Percentiles rank a stretch among this genome's conserved stretches.
phyloP scores from a whole-genome alignment of 768 basidiomycete genomes.

The Coprinellus micaceus region DNA sequence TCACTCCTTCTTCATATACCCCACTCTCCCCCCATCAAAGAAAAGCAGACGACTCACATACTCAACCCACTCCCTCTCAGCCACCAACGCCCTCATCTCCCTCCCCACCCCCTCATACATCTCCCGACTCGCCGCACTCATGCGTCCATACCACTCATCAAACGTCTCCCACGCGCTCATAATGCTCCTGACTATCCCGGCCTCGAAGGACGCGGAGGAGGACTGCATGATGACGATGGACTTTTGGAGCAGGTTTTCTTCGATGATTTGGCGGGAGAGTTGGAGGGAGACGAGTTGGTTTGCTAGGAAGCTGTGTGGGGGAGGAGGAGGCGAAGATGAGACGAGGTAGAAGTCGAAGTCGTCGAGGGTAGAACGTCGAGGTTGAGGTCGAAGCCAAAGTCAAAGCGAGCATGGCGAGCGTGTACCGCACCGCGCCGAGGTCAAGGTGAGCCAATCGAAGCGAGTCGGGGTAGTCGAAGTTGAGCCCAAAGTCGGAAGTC shows the following conservation, averaged over 20 bases:
- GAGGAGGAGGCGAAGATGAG: neutral
- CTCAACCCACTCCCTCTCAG: constrained; percentile 95
- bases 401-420: neutral
- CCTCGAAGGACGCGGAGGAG: constrained; percentile 94
- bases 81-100: constrained; percentile 73
- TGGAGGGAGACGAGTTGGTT: constrained; percentile 75
- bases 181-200: constrained; percentile 90
- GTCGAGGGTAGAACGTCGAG: neutral
- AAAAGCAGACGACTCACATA: no score
- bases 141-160: constrained; percentile 89
- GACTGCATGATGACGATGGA: constrained; percentile 98
- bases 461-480: neutral
- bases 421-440: neutral
- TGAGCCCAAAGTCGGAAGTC: no score
- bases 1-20: no score
- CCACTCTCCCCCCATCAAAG: no score
- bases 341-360: neutral
- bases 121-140: constrained; percentile 67
- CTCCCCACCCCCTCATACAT: constrained; percentile 68
- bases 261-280: constrained; percentile 88
- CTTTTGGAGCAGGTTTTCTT: constrained; percentile 97
- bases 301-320: constrained; percentile 50
- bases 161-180: constrained; percentile 98
- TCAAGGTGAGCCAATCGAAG: neutral
- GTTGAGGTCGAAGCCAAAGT: neutral